phyloP scores from a whole-genome alignment of 345 rosid species.

The Eucalyptus brandiana region DNA sequence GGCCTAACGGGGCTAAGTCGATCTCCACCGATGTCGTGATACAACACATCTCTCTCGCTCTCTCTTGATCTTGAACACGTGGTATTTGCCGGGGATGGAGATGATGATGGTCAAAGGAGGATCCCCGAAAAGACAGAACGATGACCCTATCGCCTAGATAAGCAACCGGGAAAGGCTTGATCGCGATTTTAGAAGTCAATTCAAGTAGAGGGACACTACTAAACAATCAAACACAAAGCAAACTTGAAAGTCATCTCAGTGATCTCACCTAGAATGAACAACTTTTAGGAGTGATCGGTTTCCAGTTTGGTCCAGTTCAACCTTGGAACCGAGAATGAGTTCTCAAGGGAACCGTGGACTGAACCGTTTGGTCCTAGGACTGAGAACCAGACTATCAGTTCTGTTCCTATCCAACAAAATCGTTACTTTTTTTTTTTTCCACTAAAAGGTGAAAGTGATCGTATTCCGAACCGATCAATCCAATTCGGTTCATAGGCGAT shows the following conservation, averaged over 20 bases:
- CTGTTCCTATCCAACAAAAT: too few species aligned
- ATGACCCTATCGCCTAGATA: background rate
- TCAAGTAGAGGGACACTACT: background rate
- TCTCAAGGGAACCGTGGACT: too few species aligned
- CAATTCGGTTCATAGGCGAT: fast-evolving
- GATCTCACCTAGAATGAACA: background rate
- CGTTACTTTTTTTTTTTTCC: too few species aligned
- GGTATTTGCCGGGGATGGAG: background rate
- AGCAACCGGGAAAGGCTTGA: background rate
- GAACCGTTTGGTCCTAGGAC: too few species aligned
- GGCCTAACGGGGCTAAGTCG: background rate
- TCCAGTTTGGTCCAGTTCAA: fast-evolving
- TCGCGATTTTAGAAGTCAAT: background rate
- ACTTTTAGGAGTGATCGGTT: background rate
- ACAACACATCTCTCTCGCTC: background rate
- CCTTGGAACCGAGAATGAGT: too few species aligned
- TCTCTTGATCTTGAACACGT: background rate
- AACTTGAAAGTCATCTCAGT: background rate
- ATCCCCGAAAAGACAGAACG: background rate
- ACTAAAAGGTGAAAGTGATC: too few species aligned
- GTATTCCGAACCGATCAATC: too few species aligned
- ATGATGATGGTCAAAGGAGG: background rate
- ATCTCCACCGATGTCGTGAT: background rate
- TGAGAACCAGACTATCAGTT: too few species aligned
- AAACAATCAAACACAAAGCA: background rate